A percentile compares a stretch with the other conserved stretches of the same genome.
These are phyloP conservation scores for Ramichloridium luteum DNA, from an alignment of 2,329 filamentous ascomycete genomes.

Conservation along the genomic window DNA sequence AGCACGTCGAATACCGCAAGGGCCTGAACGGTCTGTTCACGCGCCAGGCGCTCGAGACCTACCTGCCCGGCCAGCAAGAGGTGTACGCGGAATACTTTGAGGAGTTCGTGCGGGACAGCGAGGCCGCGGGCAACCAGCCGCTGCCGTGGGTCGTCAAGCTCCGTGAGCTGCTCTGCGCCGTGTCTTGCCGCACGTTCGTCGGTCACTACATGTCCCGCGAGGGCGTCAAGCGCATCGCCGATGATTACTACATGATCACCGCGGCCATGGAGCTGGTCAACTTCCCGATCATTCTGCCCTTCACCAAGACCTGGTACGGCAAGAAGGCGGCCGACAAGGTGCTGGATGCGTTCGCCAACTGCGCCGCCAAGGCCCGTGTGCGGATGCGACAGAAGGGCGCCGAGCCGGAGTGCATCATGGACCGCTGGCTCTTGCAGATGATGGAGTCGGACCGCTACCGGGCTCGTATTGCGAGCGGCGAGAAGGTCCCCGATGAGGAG, in stretches of 20 bases:
- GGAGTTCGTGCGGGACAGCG: constrained; percentile 61
- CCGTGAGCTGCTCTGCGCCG: constrained; percentile 86
- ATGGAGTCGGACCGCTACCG: constrained; percentile 73
- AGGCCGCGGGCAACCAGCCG: constrained; percentile 56
- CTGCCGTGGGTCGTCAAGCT: constrained; percentile 83
- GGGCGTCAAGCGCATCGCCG: constrained; percentile 82
- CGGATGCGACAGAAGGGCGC: constrained; percentile 66
- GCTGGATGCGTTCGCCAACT: constrained; percentile 76
- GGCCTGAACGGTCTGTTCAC: constrained; percentile 92
- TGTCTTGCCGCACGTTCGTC: constrained; percentile 93
- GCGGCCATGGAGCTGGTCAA: constrained; percentile 94
- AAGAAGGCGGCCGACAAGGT: constrained; percentile 94
- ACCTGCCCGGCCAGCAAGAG: constrained; percentile 84
- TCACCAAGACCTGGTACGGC: constrained; percentile 91
- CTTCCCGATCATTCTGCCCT: constrained; percentile 92
- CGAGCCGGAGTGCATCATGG: constrained; percentile 83
- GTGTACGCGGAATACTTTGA: constrained; percentile 82
- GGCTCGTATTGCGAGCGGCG: constrained; percentile 62
- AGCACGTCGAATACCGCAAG: constrained; percentile 93
- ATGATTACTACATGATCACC: constrained; percentile 95
- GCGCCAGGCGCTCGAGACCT: constrained; percentile 71
- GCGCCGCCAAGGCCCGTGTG: constrained; percentile 84
- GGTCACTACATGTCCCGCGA: constrained; percentile 89
- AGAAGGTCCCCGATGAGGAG: constrained; percentile 52
- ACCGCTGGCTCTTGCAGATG: constrained; percentile 85